Conservation (phyloP, 164 flowering plant species). For the Dillenia suffruticosa region DNA sequence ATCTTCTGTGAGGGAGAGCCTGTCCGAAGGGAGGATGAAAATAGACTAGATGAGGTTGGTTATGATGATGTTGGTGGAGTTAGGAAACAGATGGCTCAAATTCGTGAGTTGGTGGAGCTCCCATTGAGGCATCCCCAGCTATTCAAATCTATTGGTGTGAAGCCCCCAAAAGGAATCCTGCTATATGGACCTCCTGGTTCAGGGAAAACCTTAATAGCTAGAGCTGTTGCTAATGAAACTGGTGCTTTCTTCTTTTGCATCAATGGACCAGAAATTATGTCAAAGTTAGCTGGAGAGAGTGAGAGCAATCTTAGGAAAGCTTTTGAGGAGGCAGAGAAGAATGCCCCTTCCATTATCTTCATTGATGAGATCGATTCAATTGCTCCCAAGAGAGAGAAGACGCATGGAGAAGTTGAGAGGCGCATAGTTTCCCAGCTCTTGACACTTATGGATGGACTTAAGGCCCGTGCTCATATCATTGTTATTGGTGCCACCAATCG, state of each 20-base stretch:
- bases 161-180: slow-evolving; percentile 86
- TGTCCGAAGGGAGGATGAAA: slow-evolving; percentile 77
- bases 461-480: slow-evolving; percentile 9
- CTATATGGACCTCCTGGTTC: slow-evolving; percentile 95
- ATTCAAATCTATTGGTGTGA: slow-evolving; percentile 82
- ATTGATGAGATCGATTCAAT: slow-evolving; percentile 45
- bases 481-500: slow-evolving; percentile 69
- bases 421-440: slow-evolving; percentile 11
- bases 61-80: slow-evolving; percentile 99
- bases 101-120: slow-evolving; percentile 79
- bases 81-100: slow-evolving; percentile 92
- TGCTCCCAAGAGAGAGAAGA: slow-evolving; percentile 12
- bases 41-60: slow-evolving; percentile 78
- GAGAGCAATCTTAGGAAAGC: slow-evolving; percentile 91
- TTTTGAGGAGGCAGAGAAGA: slow-evolving; percentile 89
- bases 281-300: slow-evolving; percentile 88
- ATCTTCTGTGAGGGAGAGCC: slow-evolving; percentile 92
- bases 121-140: slow-evolving; percentile 87
- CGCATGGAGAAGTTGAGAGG: slow-evolving; percentile 12
- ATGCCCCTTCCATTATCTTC: slow-evolving; percentile 78
- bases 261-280: slow-evolving; percentile 91
- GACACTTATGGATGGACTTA: slow-evolving; percentile 14
- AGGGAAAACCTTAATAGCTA: slow-evolving; percentile 83
- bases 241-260: slow-evolving; percentile 91
- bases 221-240: slow-evolving; percentile 93